Evolutionary conservation across 768 basidiomycete genomes (phyloP).

Genomic region (Tulasnella sp.): DNA sequence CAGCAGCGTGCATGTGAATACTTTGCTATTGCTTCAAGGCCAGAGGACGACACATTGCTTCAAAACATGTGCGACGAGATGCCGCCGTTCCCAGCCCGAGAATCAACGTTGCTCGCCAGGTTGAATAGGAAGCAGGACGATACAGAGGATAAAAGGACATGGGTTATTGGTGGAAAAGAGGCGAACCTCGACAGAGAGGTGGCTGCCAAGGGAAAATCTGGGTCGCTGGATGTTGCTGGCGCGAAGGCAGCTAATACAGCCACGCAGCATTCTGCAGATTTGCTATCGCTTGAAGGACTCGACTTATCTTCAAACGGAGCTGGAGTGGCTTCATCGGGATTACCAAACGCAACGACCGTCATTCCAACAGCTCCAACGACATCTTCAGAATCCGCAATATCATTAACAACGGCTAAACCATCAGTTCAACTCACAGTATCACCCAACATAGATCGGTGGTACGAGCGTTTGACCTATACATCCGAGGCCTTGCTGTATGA

Average conservation of each 20-base stretch:
- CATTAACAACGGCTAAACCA: background rate
- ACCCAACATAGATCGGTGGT: slow-evolving; percentile 79
- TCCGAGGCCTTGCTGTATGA: slow-evolving; percentile 89
- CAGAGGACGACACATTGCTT: slow-evolving; percentile 84
- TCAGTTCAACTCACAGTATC: slow-evolving; percentile 1
- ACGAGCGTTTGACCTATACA: slow-evolving; percentile 64
- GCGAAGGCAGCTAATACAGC: slow-evolving; percentile 27
- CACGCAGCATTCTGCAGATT: slow-evolving; percentile 28
- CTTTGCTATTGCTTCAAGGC: slow-evolving; percentile 67
- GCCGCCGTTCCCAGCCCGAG: slow-evolving; percentile 94
- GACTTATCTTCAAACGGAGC: slow-evolving; percentile 37
- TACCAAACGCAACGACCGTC: slow-evolving; percentile 9
- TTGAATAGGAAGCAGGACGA: slow-evolving; percentile 83
- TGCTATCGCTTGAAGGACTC: slow-evolving; percentile 71
- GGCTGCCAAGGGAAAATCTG: slow-evolving; percentile 8
- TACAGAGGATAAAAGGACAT: slow-evolving; percentile 89
- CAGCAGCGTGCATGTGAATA: slow-evolving; percentile 99
- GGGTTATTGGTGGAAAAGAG: slow-evolving; percentile 92
- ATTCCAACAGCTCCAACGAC: slow-evolving; percentile 16
- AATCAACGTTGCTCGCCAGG: slow-evolving; percentile 75
- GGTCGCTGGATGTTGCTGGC: slow-evolving; percentile 21
- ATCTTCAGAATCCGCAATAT: slow-evolving; percentile 19
- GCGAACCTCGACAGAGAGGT: slow-evolving; percentile 67
- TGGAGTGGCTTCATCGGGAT: background rate
- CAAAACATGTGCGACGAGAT: slow-evolving; percentile 97